Evolutionary conservation across 805 yeast genomes (phyloP).

Genomic region (Zygosaccharomyces bisporus): DNA sequence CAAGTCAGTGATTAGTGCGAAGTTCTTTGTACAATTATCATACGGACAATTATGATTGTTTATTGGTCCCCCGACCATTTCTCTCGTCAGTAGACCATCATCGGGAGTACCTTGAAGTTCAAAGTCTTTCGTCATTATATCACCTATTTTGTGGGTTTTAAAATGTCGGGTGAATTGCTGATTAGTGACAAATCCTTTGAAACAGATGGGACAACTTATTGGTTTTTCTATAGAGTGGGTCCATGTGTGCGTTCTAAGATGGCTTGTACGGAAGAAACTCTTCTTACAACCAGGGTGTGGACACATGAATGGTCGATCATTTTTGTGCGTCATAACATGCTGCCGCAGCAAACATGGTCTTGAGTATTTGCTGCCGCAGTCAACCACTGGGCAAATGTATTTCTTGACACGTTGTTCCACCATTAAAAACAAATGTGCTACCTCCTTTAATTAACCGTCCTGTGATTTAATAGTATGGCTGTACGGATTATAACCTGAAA

Average conservation of each 20-base stretch:
- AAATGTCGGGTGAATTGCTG: slow-evolving; percentile 11
- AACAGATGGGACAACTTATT: slow-evolving; percentile 8
- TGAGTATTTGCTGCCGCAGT: slow-evolving; percentile 9
- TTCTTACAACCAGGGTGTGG: slow-evolving; percentile 7
- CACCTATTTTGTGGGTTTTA: slow-evolving; percentile 4
- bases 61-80: neutral
- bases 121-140: neutral
- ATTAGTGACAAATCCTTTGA: slow-evolving; percentile 12
- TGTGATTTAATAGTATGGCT: too few relatives aligned
- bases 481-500: too few relatives aligned
- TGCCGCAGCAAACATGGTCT: slow-evolving; percentile 12
- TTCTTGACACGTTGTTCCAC: slow-evolving; percentile 7
- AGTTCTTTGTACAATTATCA: slow-evolving; percentile 1
- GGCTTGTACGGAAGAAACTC: slow-evolving; percentile 9
- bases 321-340: slow-evolving; percentile 9
- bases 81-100: neutral
- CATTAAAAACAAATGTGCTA: too few relatives aligned
- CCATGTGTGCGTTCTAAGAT: slow-evolving; percentile 10
- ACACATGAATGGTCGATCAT: slow-evolving; percentile 11
- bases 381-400: slow-evolving; percentile 8
- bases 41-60: slow-evolving; percentile 7
- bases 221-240: slow-evolving; percentile 10
- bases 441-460: too few relatives aligned
- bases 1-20: neutral
- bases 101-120: neutral